Evolutionary conservation across 108 stramenopile genomes (phyloP).

Genomic region (Skeletonema marinoi): DNA sequence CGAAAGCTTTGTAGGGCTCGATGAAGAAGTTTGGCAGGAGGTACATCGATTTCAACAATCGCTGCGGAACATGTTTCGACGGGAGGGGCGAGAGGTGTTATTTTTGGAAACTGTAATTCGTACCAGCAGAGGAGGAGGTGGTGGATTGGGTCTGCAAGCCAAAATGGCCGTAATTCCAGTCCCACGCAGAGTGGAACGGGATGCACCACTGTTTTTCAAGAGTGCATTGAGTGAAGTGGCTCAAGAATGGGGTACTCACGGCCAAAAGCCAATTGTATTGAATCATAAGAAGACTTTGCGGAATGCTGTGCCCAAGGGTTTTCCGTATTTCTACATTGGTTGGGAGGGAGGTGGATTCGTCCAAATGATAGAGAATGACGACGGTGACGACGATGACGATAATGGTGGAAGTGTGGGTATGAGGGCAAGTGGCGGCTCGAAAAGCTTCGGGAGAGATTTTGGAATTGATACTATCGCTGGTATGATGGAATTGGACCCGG

Average conservation of each 20-base stretch:
- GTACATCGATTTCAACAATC: constrained; percentile 57
- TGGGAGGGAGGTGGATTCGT: constrained; percentile 71
- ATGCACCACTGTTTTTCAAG: constrained; percentile 77
- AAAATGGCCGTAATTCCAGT: constrained; percentile 74
- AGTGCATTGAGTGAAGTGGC: constrained; percentile 69
- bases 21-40: constrained; percentile 75
- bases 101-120: constrained; percentile 73
- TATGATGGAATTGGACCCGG: constrained; percentile 76
- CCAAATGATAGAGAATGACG: constrained; percentile 67
- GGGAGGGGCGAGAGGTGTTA: constrained; percentile 54
- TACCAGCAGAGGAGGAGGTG: constrained; percentile 14
- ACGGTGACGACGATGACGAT: constrained; percentile 22
- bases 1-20: constrained; percentile 61
- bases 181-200: constrained; percentile 47
- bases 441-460: constrained; percentile 67
- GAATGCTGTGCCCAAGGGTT: constrained; percentile 67
- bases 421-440: constrained; percentile 24
- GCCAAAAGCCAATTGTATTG: constrained; percentile 51
- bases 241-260: constrained; percentile 85
- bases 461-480: constrained; percentile 78
- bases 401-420: constrained; percentile 8
- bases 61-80: constrained; percentile 61
- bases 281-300: constrained; percentile 52
- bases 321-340: constrained; percentile 79
- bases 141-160: constrained; percentile 60